Conservation (phyloP, 2,329 filamentous ascomycete genomes). For the Fusarium fujikuroi region DNA sequence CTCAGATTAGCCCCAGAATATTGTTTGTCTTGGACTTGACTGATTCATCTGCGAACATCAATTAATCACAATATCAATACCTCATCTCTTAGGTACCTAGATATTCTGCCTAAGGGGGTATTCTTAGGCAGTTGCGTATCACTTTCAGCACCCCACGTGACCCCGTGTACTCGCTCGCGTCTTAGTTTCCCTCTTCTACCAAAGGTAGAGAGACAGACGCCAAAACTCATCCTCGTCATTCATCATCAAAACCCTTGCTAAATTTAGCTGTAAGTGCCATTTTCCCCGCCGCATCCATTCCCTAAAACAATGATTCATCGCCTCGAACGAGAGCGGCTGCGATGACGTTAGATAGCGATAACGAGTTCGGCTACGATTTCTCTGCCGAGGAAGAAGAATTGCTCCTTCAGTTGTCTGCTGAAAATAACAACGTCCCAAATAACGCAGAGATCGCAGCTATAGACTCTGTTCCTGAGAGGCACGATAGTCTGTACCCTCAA, state of each 20-base stretch:
- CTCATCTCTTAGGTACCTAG: background rate
- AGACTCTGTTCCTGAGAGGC: slow-evolving; percentile 40
- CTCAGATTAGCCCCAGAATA: background rate
- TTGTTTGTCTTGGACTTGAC: background rate
- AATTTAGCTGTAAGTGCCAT: slow-evolving; percentile 7
- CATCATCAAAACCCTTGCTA: slow-evolving; percentile 5
- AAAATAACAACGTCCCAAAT: slow-evolving; percentile 16
- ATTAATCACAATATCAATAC: background rate
- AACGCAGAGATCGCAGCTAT: slow-evolving; percentile 28
- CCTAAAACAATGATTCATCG: slow-evolving; percentile 40
- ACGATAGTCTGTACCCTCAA: slow-evolving; percentile 9
- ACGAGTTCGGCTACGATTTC: slow-evolving; percentile 60
- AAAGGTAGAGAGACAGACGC: background rate
- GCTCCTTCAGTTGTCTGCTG: slow-evolving; percentile 50
- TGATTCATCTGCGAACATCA: background rate
- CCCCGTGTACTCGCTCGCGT: slow-evolving; percentile 34
- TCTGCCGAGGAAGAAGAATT: slow-evolving; percentile 58
- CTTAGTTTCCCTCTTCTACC: background rate
- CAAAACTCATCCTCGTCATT: slow-evolving; percentile 8
- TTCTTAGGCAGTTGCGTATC: slow-evolving; percentile 6
- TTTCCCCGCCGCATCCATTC: slow-evolving; percentile 6
- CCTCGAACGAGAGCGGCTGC: slow-evolving; percentile 6
- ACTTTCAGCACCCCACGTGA: slow-evolving; percentile 36
- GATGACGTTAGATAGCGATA: slow-evolving; percentile 50
- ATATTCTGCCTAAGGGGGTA: background rate